These are phyloP conservation scores for Penicillium griseofulvum DNA, from an alignment of 2,329 filamentous ascomycete genomes.

Conservation along the genomic window DNA sequence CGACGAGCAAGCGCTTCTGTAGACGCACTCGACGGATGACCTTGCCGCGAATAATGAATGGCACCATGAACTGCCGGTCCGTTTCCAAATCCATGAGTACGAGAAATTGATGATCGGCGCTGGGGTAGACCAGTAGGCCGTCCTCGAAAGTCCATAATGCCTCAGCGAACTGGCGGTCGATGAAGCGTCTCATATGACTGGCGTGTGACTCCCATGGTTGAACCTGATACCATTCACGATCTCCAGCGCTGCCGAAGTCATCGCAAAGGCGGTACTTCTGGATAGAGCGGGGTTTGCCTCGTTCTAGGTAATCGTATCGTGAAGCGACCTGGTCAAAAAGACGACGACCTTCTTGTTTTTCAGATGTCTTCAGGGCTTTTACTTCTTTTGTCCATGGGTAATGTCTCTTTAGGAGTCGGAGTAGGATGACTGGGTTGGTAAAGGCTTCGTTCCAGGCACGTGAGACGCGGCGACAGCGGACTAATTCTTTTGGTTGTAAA, in stretches of 20 bases:
- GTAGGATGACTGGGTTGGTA: slow-evolving; percentile 47
- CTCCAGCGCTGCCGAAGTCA: slow-evolving; percentile 35
- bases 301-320: slow-evolving; percentile 55
- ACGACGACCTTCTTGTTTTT: slow-evolving; percentile 17
- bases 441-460: slow-evolving; percentile 52
- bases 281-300: slow-evolving; percentile 48
- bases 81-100: slow-evolving; percentile 53
- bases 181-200: slow-evolving; percentile 31
- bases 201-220: slow-evolving; percentile 44
- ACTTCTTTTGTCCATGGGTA: slow-evolving; percentile 57
- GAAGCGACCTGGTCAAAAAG: slow-evolving; percentile 52
- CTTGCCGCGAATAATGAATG: slow-evolving; percentile 52
- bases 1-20: slow-evolving; percentile 53
- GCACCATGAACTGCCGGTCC: slow-evolving; percentile 45
- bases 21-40: slow-evolving; percentile 57
- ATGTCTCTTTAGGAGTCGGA: slow-evolving; percentile 49
- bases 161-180: slow-evolving; percentile 38
- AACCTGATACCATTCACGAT: slow-evolving; percentile 41
- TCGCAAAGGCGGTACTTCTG: slow-evolving; percentile 47
- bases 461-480: slow-evolving; percentile 55
- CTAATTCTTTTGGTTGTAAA: slow-evolving; percentile 51
- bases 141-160: slow-evolving; percentile 58
- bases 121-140: slow-evolving; percentile 56
- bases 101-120: slow-evolving; percentile 32
- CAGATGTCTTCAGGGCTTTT: slow-evolving; percentile 32